Evolutionary conservation across 2,329 filamentous ascomycete species (phyloP).

Genomic region (Aspergillus nomiae): DNA sequence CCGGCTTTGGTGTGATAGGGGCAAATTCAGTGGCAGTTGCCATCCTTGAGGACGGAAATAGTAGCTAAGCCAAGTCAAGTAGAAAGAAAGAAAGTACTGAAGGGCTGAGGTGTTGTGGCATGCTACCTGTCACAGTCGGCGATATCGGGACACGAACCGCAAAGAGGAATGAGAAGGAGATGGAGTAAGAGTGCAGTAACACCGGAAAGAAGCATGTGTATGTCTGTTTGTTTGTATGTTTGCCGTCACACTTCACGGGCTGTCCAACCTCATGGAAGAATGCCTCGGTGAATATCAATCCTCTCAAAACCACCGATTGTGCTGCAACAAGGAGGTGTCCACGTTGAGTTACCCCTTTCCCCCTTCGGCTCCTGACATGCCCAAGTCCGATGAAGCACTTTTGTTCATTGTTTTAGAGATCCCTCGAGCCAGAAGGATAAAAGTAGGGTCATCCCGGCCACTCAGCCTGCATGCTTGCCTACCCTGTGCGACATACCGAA

Average conservation of each 20-base stretch:
- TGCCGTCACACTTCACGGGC: background rate
- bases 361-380: background rate
- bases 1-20: constrained; percentile 2
- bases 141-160: background rate
- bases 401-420: background rate
- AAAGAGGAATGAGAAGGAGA: too few relatives aligned
- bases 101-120: background rate
- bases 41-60: background rate
- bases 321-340: background rate
- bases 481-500: background rate
- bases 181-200: too few relatives aligned
- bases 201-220: too few relatives aligned
- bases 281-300: background rate
- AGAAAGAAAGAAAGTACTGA: background rate
- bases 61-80: background rate
- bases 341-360: background rate
- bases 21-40: background rate
- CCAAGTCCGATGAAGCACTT: background rate
- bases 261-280: background rate
- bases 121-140: background rate
- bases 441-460: background rate
- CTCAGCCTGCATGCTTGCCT: background rate
- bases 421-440: background rate
- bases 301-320: background rate
- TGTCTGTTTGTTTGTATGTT: background rate